Percentiles rank a stretch among this genome's conserved stretches.
Evolutionary conservation across 2,329 filamentous ascomycete species (phyloP).

Genomic region (Colletotrichum nymphaeae): DNA sequence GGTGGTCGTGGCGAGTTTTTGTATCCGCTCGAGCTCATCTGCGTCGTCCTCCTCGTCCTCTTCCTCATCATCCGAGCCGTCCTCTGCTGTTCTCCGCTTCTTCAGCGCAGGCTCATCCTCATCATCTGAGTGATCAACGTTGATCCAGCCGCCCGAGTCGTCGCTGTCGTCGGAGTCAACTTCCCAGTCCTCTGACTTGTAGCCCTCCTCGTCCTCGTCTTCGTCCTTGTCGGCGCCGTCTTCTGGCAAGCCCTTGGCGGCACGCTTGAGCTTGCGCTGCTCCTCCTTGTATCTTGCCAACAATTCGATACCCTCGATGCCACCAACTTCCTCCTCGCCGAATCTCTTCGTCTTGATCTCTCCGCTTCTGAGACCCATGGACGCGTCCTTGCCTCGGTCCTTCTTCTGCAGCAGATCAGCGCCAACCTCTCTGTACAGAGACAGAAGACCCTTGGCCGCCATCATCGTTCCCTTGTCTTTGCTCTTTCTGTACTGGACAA

Average conservation of each 20-base stretch:
- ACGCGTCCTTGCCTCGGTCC: conserved; percentile 91
- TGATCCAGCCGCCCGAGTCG: conserved; percentile 91
- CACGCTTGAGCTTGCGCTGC: conserved; percentile 79
- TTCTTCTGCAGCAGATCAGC: conserved; percentile 90
- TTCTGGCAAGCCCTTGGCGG: conserved; percentile 75
- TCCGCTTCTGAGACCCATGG: conserved; percentile 82
- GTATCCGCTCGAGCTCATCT: conserved; percentile 63
- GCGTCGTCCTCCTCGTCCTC: conserved; percentile 57
- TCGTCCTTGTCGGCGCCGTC: conserved; percentile 68
- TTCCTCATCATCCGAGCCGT: conserved; percentile 34
- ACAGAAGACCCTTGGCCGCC: conserved; percentile 92
- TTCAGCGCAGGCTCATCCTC: conserved; percentile 75
- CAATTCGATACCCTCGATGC: conserved; percentile 92
- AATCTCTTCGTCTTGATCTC: conserved; percentile 82
- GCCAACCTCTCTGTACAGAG: conserved; percentile 90
- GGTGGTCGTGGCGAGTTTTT: conserved; percentile 88
- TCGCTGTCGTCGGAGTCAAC: conserved; percentile 69
- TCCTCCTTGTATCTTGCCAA: conserved; percentile 95
- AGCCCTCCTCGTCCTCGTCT: conserved; percentile 70
- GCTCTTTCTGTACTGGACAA: conserved; percentile 95
- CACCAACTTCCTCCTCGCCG: conserved; percentile 82
- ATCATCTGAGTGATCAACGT: conserved; percentile 86
- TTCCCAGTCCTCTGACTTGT: conserved; percentile 70
- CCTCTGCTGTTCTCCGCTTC: conserved; percentile 49
- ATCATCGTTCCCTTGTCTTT: conserved; percentile 99